Conservation (phyloP, 352 stramenopile genomes). For the Phytophthora ramorum region DNA sequence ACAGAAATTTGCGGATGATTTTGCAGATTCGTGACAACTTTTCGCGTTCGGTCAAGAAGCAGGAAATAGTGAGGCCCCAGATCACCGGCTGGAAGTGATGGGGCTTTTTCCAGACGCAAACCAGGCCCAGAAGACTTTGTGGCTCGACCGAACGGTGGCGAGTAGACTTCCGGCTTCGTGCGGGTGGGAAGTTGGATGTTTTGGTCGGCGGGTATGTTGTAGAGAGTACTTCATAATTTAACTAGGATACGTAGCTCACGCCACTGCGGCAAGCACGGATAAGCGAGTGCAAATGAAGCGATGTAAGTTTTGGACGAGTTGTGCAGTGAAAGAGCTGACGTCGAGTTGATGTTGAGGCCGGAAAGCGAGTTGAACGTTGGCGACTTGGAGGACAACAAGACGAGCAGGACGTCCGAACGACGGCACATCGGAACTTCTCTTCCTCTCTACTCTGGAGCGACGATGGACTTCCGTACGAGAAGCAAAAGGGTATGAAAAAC, state of each 20-base stretch:
- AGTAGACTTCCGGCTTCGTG: neutral
- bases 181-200: constrained; percentile 21
- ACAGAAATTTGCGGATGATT: neutral
- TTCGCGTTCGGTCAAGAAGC: neutral
- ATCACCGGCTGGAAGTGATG: constrained; percentile 40
- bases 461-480: neutral
- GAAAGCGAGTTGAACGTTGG: constrained; percentile 12
- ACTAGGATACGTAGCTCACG: constrained; percentile 11
- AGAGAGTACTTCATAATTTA: constrained; percentile 39
- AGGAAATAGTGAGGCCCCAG: constrained; percentile 1
- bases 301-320: constrained; percentile 26
- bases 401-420: constrained; percentile 8
- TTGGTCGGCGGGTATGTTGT: constrained; percentile 16
- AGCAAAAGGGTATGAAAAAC: constrained; percentile 23
- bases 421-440: constrained; percentile 3
- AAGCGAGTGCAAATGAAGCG: constrained; percentile 13
- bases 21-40: neutral
- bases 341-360: constrained; percentile 12
- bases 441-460: neutral
- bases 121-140: neutral
- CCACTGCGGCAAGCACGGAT: constrained; percentile 3
- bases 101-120: constrained; percentile 1
- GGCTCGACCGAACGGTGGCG: neutral
- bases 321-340: neutral
- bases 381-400: constrained; percentile 18